Evolutionary conservation across 768 basidiomycete genomes (phyloP).

Genomic region (Hypsizygus marmoreus): DNA sequence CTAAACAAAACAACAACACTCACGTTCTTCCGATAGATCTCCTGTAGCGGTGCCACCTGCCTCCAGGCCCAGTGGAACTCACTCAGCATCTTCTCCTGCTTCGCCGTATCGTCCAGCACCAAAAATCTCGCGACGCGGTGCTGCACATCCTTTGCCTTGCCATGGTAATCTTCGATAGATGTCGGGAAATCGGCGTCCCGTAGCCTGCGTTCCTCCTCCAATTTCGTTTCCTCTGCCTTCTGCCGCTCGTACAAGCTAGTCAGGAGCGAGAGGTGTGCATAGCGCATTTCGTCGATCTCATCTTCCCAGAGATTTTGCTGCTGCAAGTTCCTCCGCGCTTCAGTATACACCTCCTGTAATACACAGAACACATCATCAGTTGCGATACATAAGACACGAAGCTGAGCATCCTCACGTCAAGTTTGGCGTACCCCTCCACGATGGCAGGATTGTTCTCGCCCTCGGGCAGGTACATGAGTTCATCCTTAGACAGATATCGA

Average conservation of each 20-base stretch:
- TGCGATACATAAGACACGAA: background rate
- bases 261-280: slow-evolving; percentile 31
- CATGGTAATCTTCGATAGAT: slow-evolving; percentile 33
- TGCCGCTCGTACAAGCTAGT: slow-evolving; percentile 19
- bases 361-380: background rate
- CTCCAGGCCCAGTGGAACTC: slow-evolving; percentile 56
- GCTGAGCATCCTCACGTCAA: slow-evolving; percentile 19
- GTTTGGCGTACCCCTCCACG: slow-evolving; percentile 20
- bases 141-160: slow-evolving; percentile 43
- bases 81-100: slow-evolving; percentile 47
- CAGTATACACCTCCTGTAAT: slow-evolving; percentile 26
- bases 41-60: slow-evolving; percentile 44
- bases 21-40: slow-evolving; percentile 44
- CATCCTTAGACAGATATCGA: slow-evolving; percentile 33
- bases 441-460: slow-evolving; percentile 22
- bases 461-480: slow-evolving; percentile 19
- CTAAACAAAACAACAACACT: slow-evolving; percentile 14
- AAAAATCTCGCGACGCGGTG: slow-evolving; percentile 55
- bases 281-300: slow-evolving; percentile 29
- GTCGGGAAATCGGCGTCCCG: slow-evolving; percentile 35
- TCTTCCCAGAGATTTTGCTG: slow-evolving; percentile 28
- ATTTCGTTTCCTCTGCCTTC: slow-evolving; percentile 16
- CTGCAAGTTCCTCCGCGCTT: slow-evolving; percentile 18
- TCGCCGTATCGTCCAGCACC: slow-evolving; percentile 19
- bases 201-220: slow-evolving; percentile 25